These are phyloP conservation scores for Leptosphaerulina australis DNA, from an alignment of 2,329 filamentous ascomycete species.

Conservation along the genomic window DNA sequence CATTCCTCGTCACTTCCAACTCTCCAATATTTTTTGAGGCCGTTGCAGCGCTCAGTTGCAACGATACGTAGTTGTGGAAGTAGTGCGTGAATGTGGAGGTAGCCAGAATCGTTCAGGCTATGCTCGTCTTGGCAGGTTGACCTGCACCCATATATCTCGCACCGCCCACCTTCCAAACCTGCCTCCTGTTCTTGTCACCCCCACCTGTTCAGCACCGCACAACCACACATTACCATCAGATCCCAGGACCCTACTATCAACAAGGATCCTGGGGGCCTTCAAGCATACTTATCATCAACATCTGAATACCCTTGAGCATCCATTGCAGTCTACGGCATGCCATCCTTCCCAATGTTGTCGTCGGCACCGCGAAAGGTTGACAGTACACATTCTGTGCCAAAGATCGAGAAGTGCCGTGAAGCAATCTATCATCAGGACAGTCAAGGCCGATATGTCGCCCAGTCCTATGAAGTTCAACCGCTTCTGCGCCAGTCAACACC, in stretches of 20 bases:
- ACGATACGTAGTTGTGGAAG: slow-evolving; percentile 1
- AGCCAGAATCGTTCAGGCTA: slow-evolving; percentile 17
- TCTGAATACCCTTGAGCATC: neutral
- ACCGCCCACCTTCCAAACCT: slow-evolving; percentile 26
- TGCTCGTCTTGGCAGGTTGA: slow-evolving; percentile 26
- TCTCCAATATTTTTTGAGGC: neutral
- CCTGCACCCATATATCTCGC: slow-evolving; percentile 32
- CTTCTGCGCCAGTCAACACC: neutral
- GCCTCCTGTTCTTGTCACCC: slow-evolving; percentile 14
- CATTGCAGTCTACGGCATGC: slow-evolving; percentile 24
- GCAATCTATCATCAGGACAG: slow-evolving; percentile 33
- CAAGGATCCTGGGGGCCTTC: neutral
- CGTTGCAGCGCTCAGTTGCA: neutral
- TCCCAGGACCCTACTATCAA: slow-evolving; percentile 2
- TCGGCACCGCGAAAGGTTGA: no score
- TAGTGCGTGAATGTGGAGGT: slow-evolving; percentile 14
- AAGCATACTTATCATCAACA: neutral
- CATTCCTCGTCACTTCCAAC: neutral
- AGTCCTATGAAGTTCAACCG: slow-evolving; percentile 21
- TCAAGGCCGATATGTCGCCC: slow-evolving; percentile 28
- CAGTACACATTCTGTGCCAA: no score
- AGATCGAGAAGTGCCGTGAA: slow-evolving; percentile 36
- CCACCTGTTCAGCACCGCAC: slow-evolving; percentile 7
- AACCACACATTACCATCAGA: slow-evolving; percentile 3
- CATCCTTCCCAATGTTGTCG: slow-evolving; percentile 22